phyloP scores from a whole-genome alignment of 129 eudicot genomes.

The Arctium minus region DNA sequence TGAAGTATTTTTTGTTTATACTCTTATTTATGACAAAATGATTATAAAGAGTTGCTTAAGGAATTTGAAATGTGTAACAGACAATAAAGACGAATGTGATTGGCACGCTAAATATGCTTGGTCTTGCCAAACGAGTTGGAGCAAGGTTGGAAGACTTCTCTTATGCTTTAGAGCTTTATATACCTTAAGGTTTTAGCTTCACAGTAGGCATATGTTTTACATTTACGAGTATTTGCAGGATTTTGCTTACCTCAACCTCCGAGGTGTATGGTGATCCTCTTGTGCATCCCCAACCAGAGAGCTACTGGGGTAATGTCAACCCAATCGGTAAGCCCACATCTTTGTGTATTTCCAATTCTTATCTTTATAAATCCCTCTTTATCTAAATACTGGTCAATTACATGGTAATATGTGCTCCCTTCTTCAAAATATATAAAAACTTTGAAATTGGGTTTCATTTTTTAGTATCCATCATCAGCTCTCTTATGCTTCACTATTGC shows the following conservation, averaged over 20 bases:
- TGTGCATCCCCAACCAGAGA: slow-evolving; percentile 84
- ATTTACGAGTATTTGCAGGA: slow-evolving; percentile 32
- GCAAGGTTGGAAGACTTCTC: slow-evolving; percentile 55
- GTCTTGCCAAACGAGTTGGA: slow-evolving; percentile 95
- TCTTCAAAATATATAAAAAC: no score
- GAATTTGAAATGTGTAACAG: slow-evolving; percentile 36
- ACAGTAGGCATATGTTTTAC: neutral
- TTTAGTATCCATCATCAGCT: neutral
- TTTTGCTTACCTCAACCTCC: slow-evolving; percentile 89
- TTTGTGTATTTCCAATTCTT: neutral
- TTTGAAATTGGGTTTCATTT: no score
- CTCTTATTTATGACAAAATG: neutral
- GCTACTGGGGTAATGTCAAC: slow-evolving; percentile 95
- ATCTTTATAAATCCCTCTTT: neutral
- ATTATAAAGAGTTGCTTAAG: neutral
- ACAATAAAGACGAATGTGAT: slow-evolving; percentile 91
- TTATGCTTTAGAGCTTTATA: neutral
- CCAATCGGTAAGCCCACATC: slow-evolving; percentile 67
- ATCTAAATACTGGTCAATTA: neutral
- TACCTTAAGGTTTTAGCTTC: neutral
- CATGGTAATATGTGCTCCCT: neutral
- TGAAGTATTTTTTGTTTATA: neutral
- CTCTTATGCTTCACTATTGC: neutral
- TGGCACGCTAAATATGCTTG: slow-evolving; percentile 88
- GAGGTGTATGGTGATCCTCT: slow-evolving; percentile 97